Percentiles rank a stretch among this genome's conserved stretches.
These are phyloP conservation scores for Hypoxylon sp. DNA, from an alignment of 2,329 filamentous ascomycete species.

Conservation along the genomic window DNA sequence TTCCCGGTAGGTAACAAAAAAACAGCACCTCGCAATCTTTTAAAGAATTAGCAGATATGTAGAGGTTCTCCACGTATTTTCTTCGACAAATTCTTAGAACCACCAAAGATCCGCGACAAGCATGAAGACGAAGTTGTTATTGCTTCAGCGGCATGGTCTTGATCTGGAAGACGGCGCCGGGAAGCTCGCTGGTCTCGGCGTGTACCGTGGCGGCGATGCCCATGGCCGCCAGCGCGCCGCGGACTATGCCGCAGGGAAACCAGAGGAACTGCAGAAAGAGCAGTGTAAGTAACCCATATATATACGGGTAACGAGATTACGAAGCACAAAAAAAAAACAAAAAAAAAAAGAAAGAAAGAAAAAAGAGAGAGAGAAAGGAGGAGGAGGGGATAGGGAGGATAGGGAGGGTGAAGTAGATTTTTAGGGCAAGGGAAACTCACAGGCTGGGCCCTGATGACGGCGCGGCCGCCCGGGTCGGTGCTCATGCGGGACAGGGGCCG, in stretches of 20 bases:
- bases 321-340: too few species aligned
- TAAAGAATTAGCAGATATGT: neutral
- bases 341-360: slow-evolving; percentile 31
- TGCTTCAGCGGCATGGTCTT: slow-evolving; percentile 79
- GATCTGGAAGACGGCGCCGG: slow-evolving; percentile 93
- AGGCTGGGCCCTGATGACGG: slow-evolving; percentile 79
- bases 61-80: neutral
- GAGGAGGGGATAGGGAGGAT: slow-evolving; percentile 7
- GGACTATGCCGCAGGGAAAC: slow-evolving; percentile 93
- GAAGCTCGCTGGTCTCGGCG: slow-evolving; percentile 88
- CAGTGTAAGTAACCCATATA: slow-evolving; percentile 10
- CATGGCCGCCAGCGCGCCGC: slow-evolving; percentile 90
- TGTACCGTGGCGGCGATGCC: slow-evolving; percentile 92
- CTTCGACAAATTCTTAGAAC: too few species aligned
- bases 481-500: slow-evolving; percentile 91
- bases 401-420: too few species aligned
- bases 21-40: neutral
- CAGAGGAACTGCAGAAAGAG: slow-evolving; percentile 77
- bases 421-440: slow-evolving; percentile 64
- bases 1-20: neutral
- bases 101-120: neutral
- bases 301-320: neutral
- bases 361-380: neutral
- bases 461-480: slow-evolving; percentile 79
- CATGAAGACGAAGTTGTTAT: slow-evolving; percentile 8